These are phyloP conservation scores for Colletotrichum filicis DNA, from an alignment of 2,329 filamentous ascomycete genomes.

Conservation along the genomic window DNA sequence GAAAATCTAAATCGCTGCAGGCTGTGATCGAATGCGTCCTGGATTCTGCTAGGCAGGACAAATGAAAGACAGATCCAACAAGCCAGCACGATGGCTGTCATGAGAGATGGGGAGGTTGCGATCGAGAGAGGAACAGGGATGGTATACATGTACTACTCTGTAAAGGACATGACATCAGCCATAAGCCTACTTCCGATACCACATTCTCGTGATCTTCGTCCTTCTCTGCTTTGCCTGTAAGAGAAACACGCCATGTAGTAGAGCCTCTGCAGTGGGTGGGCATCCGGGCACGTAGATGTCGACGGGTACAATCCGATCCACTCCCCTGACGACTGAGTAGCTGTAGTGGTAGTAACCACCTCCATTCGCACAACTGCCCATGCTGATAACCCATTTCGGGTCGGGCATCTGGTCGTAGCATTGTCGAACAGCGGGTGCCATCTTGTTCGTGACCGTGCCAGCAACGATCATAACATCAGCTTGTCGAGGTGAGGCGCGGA, in stretches of 20 bases:
- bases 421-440: constrained; percentile 72
- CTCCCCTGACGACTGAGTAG: constrained; percentile 73
- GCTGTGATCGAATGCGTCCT: too few species aligned
- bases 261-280: constrained; percentile 58
- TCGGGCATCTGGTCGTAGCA: constrained; percentile 78
- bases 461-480: constrained; percentile 75
- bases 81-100: background rate
- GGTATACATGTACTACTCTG: background rate
- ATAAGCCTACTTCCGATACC: constrained; percentile 58
- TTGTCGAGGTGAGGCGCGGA: constrained; percentile 73
- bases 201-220: constrained; percentile 58
- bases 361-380: constrained; percentile 78
- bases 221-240: constrained; percentile 76
- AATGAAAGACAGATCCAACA: background rate
- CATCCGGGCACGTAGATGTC: constrained; percentile 77
- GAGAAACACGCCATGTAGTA: constrained; percentile 70
- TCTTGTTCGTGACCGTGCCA: constrained; percentile 75
- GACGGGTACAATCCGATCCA: constrained; percentile 74
- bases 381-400: constrained; percentile 72
- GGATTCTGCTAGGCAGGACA: too few species aligned
- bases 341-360: constrained; percentile 81
- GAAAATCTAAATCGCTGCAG: too few species aligned
- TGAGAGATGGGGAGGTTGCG: background rate
- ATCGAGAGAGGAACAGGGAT: background rate
- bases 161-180: background rate